Evolutionary conservation across 257 asterid genomes (phyloP), one percentile per base, ranked within the genome.

Genomic region (Penstemon newberryi): DNA sequence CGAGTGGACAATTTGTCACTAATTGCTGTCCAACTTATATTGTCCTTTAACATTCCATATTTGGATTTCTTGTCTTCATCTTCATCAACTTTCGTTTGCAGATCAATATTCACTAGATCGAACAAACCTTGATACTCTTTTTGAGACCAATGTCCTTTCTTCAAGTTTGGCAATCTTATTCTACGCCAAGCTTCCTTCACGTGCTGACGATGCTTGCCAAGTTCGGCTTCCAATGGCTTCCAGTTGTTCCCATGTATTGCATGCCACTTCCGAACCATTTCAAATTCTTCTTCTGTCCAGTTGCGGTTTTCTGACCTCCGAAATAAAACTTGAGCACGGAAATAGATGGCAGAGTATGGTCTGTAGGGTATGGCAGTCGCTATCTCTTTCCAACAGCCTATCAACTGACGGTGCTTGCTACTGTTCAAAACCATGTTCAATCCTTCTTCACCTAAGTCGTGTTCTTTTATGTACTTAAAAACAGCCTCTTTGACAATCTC

Each of bases 221-320:
- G 83, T 65, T 78, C 80, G 5, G 80, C 87, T 0, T 83, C 84
- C 73, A 85, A 57, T 11, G 69, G n/a, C 79, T 49, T 80, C 87
- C 87, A 85, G 42, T 69, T 18, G 59, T 80, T 85, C 52, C 87
- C 87, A 38, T 80, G 65, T 72, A 19, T 64, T 54, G 68, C 33
- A 8, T 75, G 77, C 81, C 74, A 8, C 53, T 71, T 58, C 65
- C 56, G 57, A 49, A 85, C 2, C 62, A 52, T 37, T 5, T 74
- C 75, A 41, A 47, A 71, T 83, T 82, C 87, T 74, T 85, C 87
- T 70, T 75, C 60, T 53, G 86, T 85, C 90, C 87, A 82, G 61
- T 76, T 76, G 5, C 76, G 70, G 8, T 0, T 43, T 18, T 75
- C 81, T 3, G 85, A 80, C 81, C 86, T 78, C 58, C 73, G 56